Evolutionary conservation across 169 alveolate genomes (phyloP).

Genomic region (Cryptosporidium xiaoi): DNA sequence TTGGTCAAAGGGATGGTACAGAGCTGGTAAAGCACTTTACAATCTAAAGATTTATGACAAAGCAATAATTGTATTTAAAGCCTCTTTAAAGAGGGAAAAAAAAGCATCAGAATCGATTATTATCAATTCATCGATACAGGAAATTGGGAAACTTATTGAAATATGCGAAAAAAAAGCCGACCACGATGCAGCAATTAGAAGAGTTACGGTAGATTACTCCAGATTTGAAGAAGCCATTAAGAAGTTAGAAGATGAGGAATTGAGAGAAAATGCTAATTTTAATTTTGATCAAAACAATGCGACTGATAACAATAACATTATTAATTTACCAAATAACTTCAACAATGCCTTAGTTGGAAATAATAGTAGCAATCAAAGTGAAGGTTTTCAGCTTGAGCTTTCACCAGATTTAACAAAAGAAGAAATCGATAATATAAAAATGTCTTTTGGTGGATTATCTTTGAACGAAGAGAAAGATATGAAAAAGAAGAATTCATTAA

Average conservation of each 20-base stretch:
- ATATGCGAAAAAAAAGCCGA: conserved; percentile 71
- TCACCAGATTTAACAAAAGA: conserved; percentile 71
- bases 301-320: conserved; percentile 9
- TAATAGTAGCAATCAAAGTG: conserved; percentile 9
- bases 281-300: neutral
- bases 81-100: conserved; percentile 45
- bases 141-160: conserved; percentile 26
- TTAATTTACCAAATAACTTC: conserved; percentile 43
- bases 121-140: neutral
- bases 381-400: conserved; percentile 47
- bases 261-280: conserved; percentile 1
- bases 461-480: neutral
- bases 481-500: neutral
- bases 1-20: conserved; percentile 74
- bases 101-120: neutral
- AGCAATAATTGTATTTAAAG: conserved; percentile 59
- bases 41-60: conserved; percentile 34
- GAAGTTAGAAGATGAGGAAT: conserved; percentile 42
- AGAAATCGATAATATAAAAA: conserved; percentile 49
- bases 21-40: conserved; percentile 72
- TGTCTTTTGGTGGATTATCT: conserved; percentile 27
- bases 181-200: conserved; percentile 42
- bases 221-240: conserved; percentile 52
- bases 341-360: neutral
- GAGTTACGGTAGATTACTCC: conserved; percentile 65